Evolutionary conservation across 257 asterid genomes (phyloP).

Genomic region (Nicotiana sylvestris): DNA sequence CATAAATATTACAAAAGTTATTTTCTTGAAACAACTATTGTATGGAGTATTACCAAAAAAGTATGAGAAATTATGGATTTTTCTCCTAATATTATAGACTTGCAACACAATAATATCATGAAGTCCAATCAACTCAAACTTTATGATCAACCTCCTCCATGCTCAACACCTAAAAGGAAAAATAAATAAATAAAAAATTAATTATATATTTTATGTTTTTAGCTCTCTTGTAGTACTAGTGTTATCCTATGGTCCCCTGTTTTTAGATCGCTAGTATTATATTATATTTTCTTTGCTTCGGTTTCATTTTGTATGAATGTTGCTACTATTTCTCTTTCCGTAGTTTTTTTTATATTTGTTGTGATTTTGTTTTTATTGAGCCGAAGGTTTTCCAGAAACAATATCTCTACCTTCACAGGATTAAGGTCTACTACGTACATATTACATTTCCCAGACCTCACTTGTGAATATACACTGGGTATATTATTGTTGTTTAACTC

Average conservation of each 20-base stretch:
- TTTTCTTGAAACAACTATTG: not conserved
- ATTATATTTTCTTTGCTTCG: too few species aligned
- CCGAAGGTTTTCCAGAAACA: too few species aligned
- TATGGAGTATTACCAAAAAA: not conserved
- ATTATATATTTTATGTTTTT: not conserved
- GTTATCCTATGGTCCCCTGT: too few species aligned
- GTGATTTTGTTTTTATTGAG: too few species aligned
- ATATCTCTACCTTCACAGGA: too few species aligned
- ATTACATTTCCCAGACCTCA: too few species aligned
- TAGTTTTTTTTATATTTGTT: too few species aligned
- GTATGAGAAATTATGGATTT: not conserved
- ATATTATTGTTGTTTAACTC: not conserved
- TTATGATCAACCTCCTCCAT: not conserved
- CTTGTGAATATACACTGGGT: too few species aligned
- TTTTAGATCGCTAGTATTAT: too few species aligned
- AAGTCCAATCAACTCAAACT: constrained; percentile 10
- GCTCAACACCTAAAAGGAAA: not conserved
- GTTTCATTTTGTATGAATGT: too few species aligned
- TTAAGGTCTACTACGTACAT: too few species aligned
- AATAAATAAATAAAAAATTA: not conserved
- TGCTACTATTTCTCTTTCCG: too few species aligned
- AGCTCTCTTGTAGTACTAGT: not conserved
- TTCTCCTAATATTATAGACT: not conserved
- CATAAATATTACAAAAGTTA: not conserved
- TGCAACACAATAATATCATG: constrained; percentile 13